These are phyloP conservation scores for Cryptococcus floricola DNA, from an alignment of 1,284 basidiomycete genomes.

Conservation along the genomic window DNA sequence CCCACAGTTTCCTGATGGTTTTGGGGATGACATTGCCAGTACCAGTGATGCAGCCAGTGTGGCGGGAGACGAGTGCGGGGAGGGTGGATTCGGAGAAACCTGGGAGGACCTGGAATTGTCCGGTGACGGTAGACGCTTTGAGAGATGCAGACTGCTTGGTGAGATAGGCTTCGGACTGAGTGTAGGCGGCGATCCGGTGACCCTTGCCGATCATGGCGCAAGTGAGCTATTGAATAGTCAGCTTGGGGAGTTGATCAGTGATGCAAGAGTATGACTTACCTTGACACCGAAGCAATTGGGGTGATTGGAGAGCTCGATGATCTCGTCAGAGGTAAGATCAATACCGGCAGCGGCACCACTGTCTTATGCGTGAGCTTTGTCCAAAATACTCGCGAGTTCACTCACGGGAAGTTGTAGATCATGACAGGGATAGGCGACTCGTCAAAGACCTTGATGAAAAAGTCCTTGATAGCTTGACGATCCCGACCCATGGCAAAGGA, in stretches of 20 bases:
- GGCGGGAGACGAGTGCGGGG: conserved; percentile 60
- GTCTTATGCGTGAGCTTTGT: neutral
- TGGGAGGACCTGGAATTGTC: conserved; percentile 46
- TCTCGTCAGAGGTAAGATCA: conserved; percentile 78
- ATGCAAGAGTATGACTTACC: conserved; percentile 13
- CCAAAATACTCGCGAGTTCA: conserved; percentile 19
- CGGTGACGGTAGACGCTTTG: conserved; percentile 25
- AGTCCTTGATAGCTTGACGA: conserved; percentile 49
- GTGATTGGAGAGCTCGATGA: conserved; percentile 67
- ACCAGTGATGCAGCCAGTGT: conserved; percentile 62
- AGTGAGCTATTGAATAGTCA: conserved; percentile 55
- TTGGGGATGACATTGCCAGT: conserved; percentile 75
- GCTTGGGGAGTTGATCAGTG: neutral
- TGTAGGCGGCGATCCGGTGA: conserved; percentile 62
- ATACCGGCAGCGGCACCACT: conserved; percentile 66
- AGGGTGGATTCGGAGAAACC: conserved; percentile 47
- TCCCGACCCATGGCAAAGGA: conserved; percentile 51
- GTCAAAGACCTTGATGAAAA: conserved; percentile 65
- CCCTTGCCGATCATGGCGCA: conserved; percentile 82
- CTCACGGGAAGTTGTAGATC: conserved; percentile 83
- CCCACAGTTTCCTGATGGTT: conserved; percentile 61
- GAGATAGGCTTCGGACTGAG: conserved; percentile 40
- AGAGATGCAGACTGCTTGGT: conserved; percentile 27
- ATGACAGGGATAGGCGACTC: conserved; percentile 76
- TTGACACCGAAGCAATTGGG: conserved; percentile 87